A percentile compares a stretch with the other conserved stretches of the same genome.
phyloP scores from a whole-genome alignment of 75 land plant genomes.

The Pinus albicaulis region DNA sequence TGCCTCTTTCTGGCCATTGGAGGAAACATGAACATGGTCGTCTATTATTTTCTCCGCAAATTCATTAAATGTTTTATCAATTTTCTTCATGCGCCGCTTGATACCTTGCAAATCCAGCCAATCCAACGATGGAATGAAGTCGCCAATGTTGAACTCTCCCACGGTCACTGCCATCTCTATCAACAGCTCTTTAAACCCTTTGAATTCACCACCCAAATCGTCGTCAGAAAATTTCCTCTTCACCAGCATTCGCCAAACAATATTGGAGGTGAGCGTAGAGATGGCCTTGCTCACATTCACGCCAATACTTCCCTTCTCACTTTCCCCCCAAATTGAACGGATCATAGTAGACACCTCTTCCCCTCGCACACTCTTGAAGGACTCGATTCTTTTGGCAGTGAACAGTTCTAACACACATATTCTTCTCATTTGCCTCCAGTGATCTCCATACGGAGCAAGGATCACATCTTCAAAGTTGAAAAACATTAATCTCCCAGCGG shows the following conservation, averaged over 20 bases:
- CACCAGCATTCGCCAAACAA: background rate
- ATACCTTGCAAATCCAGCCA: slow-evolving; percentile 17
- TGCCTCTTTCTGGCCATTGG: no score
- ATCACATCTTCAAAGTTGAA: slow-evolving; percentile 8
- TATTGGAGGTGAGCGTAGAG: background rate
- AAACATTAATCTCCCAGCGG: background rate
- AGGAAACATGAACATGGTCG: background rate
- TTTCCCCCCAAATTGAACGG: background rate
- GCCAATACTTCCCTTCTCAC: background rate
- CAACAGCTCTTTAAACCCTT: slow-evolving; percentile 3
- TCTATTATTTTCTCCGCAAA: background rate
- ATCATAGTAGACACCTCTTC: background rate
- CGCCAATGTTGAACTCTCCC: slow-evolving; percentile 5
- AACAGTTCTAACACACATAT: slow-evolving; percentile 30
- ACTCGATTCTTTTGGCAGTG: slow-evolving; percentile 17
- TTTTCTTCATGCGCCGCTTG: slow-evolving; percentile 4
- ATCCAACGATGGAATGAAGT: slow-evolving; percentile 12
- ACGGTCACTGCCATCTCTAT: background rate
- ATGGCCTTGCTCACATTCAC: background rate
- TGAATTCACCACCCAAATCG: slow-evolving; percentile 6
- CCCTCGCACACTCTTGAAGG: background rate
- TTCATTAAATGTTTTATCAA: background rate
- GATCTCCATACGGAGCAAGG: slow-evolving; percentile 17
- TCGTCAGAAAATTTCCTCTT: slow-evolving; percentile 12
- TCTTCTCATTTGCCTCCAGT: slow-evolving; percentile 19